Conservation (phyloP, 768 basidiomycete genomes). For the Mycena rebaudengoi region DNA sequence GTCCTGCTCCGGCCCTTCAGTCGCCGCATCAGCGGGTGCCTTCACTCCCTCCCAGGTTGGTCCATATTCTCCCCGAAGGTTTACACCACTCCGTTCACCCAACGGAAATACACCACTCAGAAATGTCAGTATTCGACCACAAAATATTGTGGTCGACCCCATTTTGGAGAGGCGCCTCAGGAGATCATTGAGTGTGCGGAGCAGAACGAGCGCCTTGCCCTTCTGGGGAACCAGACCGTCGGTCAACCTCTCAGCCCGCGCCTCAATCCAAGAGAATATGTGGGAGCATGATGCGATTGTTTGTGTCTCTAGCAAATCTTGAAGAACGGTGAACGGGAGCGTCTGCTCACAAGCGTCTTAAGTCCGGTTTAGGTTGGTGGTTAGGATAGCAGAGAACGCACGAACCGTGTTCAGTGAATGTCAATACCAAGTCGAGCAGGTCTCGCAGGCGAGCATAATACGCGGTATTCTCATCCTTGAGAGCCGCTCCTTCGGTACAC, state of each 20-base stretch:
- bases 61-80: constrained; percentile 88
- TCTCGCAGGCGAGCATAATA: constrained; percentile 72
- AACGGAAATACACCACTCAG: constrained; percentile 87
- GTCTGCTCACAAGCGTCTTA: constrained; percentile 81
- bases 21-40: constrained; percentile 44
- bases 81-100: constrained; percentile 91
- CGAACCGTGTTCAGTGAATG: constrained; percentile 81
- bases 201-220: constrained; percentile 85
- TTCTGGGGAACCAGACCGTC: constrained; percentile 85
- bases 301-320: constrained; percentile 86
- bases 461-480: constrained; percentile 56
- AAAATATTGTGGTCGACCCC: constrained; percentile 85
- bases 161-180: constrained; percentile 88
- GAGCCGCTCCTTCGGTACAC: constrained; percentile 73
- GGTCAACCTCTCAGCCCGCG: constrained; percentile 72
- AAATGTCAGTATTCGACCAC: constrained; percentile 89
- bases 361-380: neutral
- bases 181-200: constrained; percentile 88
- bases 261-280: constrained; percentile 90
- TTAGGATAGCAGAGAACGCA: constrained; percentile 3
- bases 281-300: constrained; percentile 87
- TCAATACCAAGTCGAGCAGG: constrained; percentile 76
- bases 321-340: constrained; percentile 77
- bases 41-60: constrained; percentile 78
- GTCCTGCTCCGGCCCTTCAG: constrained; percentile 41